These are phyloP conservation scores for Boletus tomentosulus DNA, from an alignment of 768 basidiomycete species.

Conservation along the genomic window DNA sequence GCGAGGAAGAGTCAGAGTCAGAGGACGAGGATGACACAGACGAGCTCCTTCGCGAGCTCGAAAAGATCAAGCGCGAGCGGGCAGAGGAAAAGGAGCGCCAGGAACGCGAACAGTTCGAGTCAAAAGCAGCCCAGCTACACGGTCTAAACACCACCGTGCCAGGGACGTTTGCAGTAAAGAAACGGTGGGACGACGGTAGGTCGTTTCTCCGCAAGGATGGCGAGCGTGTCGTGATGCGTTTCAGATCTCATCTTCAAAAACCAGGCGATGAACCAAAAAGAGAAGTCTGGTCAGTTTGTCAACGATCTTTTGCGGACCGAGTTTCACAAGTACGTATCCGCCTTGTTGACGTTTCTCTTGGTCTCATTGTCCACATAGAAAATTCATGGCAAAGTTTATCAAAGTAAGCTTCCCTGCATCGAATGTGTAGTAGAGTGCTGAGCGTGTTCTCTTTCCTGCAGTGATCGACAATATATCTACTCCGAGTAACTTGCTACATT, in stretches of 20 bases:
- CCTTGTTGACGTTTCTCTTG: constrained; percentile 1
- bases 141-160: constrained; percentile 71
- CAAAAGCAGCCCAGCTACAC: constrained; percentile 61
- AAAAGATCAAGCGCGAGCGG: constrained; percentile 95
- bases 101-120: constrained; percentile 70
- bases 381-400: constrained; percentile 91
- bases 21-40: constrained; percentile 72
- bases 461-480: constrained; percentile 5
- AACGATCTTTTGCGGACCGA: constrained; percentile 93
- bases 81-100: constrained; percentile 87
- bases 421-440: neutral
- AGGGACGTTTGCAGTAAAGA: constrained; percentile 87
- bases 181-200: constrained; percentile 92
- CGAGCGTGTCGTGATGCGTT: neutral
- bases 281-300: constrained; percentile 79
- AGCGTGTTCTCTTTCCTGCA: neutral
- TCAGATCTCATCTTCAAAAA: constrained; percentile 98
- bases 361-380: constrained; percentile 42
- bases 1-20: constrained; percentile 50
- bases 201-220: constrained; percentile 6
- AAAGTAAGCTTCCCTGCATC: constrained; percentile 46
- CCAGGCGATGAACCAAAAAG: constrained; percentile 71
- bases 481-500: neutral
- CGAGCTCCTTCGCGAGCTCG: constrained; percentile 91
- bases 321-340: constrained; percentile 75